These are phyloP conservation scores for Pythium angustatum DNA, from an alignment of 352 stramenopile species.

Conservation along the genomic window DNA sequence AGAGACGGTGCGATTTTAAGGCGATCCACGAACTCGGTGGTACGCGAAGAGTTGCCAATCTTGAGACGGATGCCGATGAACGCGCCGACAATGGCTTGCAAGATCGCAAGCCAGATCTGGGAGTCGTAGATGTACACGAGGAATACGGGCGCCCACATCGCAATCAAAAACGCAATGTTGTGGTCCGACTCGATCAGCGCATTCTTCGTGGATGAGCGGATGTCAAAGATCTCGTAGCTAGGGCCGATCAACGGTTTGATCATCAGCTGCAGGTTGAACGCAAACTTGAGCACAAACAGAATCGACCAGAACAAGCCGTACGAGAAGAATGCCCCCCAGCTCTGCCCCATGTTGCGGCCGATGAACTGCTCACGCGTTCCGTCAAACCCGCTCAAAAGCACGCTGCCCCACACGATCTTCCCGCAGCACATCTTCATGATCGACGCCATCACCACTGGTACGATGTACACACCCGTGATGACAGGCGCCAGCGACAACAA, in stretches of 20 bases:
- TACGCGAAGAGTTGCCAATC: conserved; percentile 80
- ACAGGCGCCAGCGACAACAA: conserved; percentile 63
- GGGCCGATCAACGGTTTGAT: conserved; percentile 96
- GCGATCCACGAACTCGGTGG: conserved; percentile 70
- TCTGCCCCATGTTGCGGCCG: conserved; percentile 76
- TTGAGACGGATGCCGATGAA: conserved; percentile 78
- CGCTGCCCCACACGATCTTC: conserved; percentile 52
- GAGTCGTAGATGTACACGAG: conserved; percentile 88
- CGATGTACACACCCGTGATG: conserved; percentile 58
- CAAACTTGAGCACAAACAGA: conserved; percentile 94
- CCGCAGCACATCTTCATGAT: conserved; percentile 72
- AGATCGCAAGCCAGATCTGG: conserved; percentile 87
- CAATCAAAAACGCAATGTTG: conserved; percentile 78
- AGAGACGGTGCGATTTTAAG: conserved; percentile 61
- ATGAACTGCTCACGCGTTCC: conserved; percentile 79
- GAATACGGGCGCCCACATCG: conserved; percentile 79
- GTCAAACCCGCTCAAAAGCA: conserved; percentile 65
- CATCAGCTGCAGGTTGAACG: conserved; percentile 97
- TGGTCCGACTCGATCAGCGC: conserved; percentile 70
- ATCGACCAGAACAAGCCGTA: conserved; percentile 82
- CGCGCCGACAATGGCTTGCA: conserved; percentile 74
- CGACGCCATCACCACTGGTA: conserved; percentile 55
- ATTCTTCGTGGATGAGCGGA: conserved; percentile 59
- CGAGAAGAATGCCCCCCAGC: conserved; percentile 58
- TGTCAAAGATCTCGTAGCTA: conserved; percentile 94